Percentiles rank a stretch among this genome's conserved stretches.
These are phyloP conservation scores for Pythium periplocum DNA, from an alignment of 352 stramenopile genomes.

Conservation along the genomic window DNA sequence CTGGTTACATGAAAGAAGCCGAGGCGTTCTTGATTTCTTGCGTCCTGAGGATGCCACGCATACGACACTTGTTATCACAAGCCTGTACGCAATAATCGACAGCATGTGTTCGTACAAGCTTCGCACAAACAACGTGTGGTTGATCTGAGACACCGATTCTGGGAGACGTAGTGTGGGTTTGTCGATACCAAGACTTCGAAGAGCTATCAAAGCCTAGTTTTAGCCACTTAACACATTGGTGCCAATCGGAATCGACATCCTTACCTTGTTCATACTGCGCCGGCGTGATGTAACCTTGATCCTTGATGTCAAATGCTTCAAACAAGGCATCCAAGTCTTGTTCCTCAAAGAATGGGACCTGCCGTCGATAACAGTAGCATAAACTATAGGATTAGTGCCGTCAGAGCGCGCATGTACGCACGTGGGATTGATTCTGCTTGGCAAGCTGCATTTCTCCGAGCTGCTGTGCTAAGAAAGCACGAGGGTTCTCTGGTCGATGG, in stretches of 20 bases:
- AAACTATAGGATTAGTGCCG: no score
- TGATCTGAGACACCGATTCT: slow-evolving; percentile 55
- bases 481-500: slow-evolving; percentile 52
- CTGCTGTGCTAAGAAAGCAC: slow-evolving; percentile 53
- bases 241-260: not conserved
- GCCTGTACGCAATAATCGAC: not conserved
- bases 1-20: slow-evolving; percentile 44
- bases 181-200: slow-evolving; percentile 60
- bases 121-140: slow-evolving; percentile 53
- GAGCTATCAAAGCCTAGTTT: slow-evolving; percentile 17
- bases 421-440: slow-evolving; percentile 50
- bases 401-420: slow-evolving; percentile 12
- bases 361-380: not conserved
- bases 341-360: slow-evolving; percentile 72
- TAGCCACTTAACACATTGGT: no score
- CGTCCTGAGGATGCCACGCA: slow-evolving; percentile 18
- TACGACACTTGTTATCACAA: no score
- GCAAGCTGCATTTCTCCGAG: slow-evolving; percentile 46
- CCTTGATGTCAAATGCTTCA: slow-evolving; percentile 66
- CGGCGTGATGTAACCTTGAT: slow-evolving; percentile 50
- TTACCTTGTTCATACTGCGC: slow-evolving; percentile 68
- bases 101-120: slow-evolving; percentile 42
- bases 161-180: slow-evolving; percentile 53
- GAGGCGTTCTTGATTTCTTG: slow-evolving; percentile 72
- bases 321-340: slow-evolving; percentile 74